phyloP scores from a whole-genome alignment of 768 basidiomycete genomes.

The Thelephora ganbajun region DNA sequence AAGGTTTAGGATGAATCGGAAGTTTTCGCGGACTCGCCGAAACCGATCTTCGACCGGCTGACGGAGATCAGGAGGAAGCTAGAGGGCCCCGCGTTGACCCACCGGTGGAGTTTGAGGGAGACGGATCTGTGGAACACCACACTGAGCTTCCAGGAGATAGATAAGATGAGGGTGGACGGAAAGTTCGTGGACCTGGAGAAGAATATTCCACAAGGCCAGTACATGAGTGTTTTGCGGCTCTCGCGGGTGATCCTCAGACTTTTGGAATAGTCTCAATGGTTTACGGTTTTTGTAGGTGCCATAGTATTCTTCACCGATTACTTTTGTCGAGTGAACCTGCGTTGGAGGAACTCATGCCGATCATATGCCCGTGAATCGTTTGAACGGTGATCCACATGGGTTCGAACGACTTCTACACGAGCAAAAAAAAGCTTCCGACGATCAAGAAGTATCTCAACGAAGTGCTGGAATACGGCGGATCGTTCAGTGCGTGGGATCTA shows the following conservation, averaged over 20 bases:
- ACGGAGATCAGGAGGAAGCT: slow-evolving; percentile 75
- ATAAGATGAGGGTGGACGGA: slow-evolving; percentile 93
- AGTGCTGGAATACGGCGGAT: slow-evolving; percentile 88
- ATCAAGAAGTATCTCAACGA: slow-evolving; percentile 96
- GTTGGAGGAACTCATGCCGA: slow-evolving; percentile 94
- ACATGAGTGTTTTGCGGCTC: slow-evolving; percentile 35
- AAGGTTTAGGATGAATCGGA: slow-evolving; percentile 83
- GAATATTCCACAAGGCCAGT: slow-evolving; percentile 86
- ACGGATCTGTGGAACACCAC: slow-evolving; percentile 92
- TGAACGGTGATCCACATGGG: background rate
- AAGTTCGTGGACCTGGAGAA: slow-evolving; percentile 95
- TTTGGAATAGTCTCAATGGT: background rate
- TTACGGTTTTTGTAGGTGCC: slow-evolving; percentile 42
- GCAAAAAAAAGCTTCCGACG: slow-evolving; percentile 92
- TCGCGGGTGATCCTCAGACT: background rate
- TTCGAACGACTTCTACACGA: slow-evolving; percentile 23
- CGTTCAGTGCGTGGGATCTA: slow-evolving; percentile 90
- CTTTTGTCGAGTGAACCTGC: slow-evolving; percentile 94
- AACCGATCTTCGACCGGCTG: slow-evolving; percentile 89
- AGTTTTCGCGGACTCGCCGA: slow-evolving; percentile 72
- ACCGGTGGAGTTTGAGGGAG: slow-evolving; percentile 93
- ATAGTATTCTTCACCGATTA: slow-evolving; percentile 87
- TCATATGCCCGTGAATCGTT: slow-evolving; percentile 34
- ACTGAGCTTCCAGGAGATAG: slow-evolving; percentile 86
- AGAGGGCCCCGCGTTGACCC: slow-evolving; percentile 85